These are phyloP conservation scores for Batkoa obscura DNA, from an alignment of 371 early-diverging fungal species.

Conservation along the genomic window DNA sequence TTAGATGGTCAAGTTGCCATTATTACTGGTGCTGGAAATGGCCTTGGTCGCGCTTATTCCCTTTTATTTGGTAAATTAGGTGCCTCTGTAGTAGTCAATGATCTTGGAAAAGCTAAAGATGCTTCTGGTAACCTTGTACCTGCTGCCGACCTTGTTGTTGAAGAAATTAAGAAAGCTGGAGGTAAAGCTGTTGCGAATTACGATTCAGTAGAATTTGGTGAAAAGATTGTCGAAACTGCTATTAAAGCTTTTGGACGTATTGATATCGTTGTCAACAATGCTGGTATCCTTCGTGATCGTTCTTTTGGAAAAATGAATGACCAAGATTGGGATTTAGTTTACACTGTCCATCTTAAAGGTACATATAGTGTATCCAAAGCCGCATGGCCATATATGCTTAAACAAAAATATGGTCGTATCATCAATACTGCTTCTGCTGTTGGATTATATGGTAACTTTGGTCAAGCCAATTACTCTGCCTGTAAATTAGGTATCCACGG, in stretches of 20 bases:
- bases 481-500: constrained; percentile 86
- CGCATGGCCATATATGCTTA: constrained; percentile 88
- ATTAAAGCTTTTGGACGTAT: constrained; percentile 86
- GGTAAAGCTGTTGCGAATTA: constrained; percentile 96
- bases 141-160: constrained; percentile 91
- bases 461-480: constrained; percentile 89
- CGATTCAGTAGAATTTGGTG: constrained; percentile 91
- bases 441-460: constrained; percentile 98
- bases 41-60: constrained; percentile 80
- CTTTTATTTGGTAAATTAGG: constrained; percentile 59
- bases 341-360: constrained; percentile 82
- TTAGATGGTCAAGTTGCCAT: constrained; percentile 74
- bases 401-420: constrained; percentile 83
- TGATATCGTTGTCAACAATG: constrained; percentile 92
- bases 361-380: constrained; percentile 90
- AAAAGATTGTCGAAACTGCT: constrained; percentile 89
- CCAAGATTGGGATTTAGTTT: constrained; percentile 88
- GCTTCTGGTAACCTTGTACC: constrained; percentile 26
- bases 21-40: constrained; percentile 85
- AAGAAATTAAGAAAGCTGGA: constrained; percentile 74
- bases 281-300: constrained; percentile 89
- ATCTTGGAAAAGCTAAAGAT: constrained; percentile 44
- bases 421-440: constrained; percentile 80
- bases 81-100: constrained; percentile 78
- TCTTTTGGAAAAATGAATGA: constrained; percentile 90